These are phyloP conservation scores for Clarireedia sp. DNA, from an alignment of 2,329 filamentous ascomycete genomes.

Conservation along the genomic window DNA sequence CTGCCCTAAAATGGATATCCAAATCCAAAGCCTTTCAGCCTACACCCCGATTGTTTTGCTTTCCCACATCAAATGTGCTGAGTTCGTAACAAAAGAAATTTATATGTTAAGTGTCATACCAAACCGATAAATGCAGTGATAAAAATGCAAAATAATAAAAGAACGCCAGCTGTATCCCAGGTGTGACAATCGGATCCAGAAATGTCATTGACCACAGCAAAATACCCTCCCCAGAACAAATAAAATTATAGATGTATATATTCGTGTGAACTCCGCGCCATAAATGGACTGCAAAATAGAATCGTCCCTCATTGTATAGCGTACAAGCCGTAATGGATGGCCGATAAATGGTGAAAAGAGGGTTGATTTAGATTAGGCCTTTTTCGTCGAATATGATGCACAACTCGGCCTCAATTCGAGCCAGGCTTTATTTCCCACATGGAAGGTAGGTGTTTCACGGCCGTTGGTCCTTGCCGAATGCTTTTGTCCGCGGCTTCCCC, in stretches of 20 bases:
- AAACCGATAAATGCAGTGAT: not conserved
- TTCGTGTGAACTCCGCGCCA: not conserved
- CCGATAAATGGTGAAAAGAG: not conserved
- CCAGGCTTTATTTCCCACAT: too few species aligned
- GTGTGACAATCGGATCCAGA: not conserved
- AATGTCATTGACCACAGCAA: not conserved
- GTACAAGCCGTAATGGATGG: not conserved
- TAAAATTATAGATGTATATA: conserved; percentile 8
- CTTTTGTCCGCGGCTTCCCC: too few species aligned
- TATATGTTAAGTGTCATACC: not conserved
- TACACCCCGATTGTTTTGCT: too few species aligned
- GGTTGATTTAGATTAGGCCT: not conserved
- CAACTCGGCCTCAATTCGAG: too few species aligned
- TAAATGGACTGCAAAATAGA: not conserved
- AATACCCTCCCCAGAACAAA: conserved; percentile 2
- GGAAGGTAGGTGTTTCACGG: too few species aligned
- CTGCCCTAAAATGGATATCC: not conserved
- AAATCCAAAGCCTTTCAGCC: too few species aligned
- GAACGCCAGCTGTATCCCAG: conserved; percentile 7
- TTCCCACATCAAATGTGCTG: too few species aligned
- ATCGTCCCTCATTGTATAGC: not conserved
- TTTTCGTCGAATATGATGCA: too few species aligned
- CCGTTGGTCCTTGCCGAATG: too few species aligned
- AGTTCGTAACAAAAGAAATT: not conserved
- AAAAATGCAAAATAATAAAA: not conserved